Evolutionary conservation across 768 basidiomycete species (phyloP), one percentile per base, ranked within the genome.

Genomic region (Mycena venus): DNA sequence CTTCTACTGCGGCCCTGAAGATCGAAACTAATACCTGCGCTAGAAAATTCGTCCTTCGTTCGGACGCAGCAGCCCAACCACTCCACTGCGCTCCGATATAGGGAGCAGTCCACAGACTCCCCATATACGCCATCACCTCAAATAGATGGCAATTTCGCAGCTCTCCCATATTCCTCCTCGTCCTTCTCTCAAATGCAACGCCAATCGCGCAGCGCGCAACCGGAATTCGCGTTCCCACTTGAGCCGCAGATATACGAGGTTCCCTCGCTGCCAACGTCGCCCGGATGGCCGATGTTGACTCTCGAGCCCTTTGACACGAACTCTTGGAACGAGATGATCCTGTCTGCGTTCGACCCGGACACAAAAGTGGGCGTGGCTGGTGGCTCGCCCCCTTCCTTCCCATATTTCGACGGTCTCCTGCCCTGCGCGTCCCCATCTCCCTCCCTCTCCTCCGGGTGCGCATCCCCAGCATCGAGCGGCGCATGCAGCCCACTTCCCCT

Each of bases 271-370:
- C 44, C 42, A 17, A 17, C 49, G 5, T 70, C 68, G 9, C 34
- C 68, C 12, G 59, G 38, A 6, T 70, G 68, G 68, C 68, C 68
- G 27, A 1, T 61, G 3, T 19, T 27, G 0, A 36, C 67, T 21
- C 25, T 51, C 31, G 58, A 60, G 58, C 58, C 68, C 42, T 59
- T 68, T 10, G 68, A 70, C 42, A 9, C 63, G 11, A 7, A 49
- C 6, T 72, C 56, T 11, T 65, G 70, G 70, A 49, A 58, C 25
- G 63, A 72, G 56, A 65, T 59, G 42, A 58, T 72, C 42, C 11
- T 59, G 42, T 51, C 63, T 25, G 70, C 42, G 5, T 29, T 71
- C 36, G 27, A 31, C 9, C 19, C 27, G 10, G 49, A 38, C 15
- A 6, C 19, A 19, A 44, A 44, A 49, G 47, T 49, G 12, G 27